These are phyloP conservation scores for Gliomastix tumulicola DNA, from an alignment of 2,329 filamentous ascomycete genomes.

Conservation along the genomic window DNA sequence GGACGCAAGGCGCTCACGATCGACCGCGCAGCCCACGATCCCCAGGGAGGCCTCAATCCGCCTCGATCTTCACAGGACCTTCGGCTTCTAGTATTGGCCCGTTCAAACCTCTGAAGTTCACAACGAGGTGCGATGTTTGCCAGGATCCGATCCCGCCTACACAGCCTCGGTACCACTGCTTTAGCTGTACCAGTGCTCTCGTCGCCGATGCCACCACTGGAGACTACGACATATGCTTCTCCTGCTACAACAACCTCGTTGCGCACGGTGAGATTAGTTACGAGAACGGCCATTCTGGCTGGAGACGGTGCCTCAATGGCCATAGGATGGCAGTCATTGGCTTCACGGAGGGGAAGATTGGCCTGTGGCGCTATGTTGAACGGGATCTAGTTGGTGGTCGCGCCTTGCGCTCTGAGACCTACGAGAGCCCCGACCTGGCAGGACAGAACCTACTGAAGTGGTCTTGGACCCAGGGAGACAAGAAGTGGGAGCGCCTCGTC, in stretches of 20 bases:
- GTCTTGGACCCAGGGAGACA: constrained; percentile 38
- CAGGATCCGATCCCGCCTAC: constrained; percentile 62
- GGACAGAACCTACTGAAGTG: constrained; percentile 36
- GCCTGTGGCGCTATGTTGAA: constrained; percentile 61
- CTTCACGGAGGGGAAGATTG: constrained; percentile 62
- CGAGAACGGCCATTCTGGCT: constrained; percentile 73
- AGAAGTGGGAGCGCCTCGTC: constrained; percentile 38
- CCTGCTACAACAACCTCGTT: constrained; percentile 68
- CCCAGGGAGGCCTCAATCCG: constrained; percentile 36
- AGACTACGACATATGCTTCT: constrained; percentile 80
- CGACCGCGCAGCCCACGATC: constrained; percentile 34
- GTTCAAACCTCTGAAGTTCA: constrained; percentile 66
- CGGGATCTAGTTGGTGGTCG: constrained; percentile 73
- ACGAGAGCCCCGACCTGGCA: constrained; percentile 23
- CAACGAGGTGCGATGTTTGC: constrained; percentile 74
- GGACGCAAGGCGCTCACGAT: constrained; percentile 17
- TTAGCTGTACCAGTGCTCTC: constrained; percentile 53
- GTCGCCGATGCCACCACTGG: constrained; percentile 45
- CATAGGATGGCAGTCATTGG: constrained; percentile 81
- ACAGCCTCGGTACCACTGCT: constrained; percentile 73
- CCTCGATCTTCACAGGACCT: constrained; percentile 39
- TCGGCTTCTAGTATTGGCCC: constrained; percentile 38
- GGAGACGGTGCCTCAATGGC: constrained; percentile 72
- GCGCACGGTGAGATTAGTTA: constrained; percentile 56
- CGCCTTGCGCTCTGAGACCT: constrained; percentile 54